Evolutionary conservation across 1,139 yeast species (phyloP).

Genomic region (Pichia sp.): DNA sequence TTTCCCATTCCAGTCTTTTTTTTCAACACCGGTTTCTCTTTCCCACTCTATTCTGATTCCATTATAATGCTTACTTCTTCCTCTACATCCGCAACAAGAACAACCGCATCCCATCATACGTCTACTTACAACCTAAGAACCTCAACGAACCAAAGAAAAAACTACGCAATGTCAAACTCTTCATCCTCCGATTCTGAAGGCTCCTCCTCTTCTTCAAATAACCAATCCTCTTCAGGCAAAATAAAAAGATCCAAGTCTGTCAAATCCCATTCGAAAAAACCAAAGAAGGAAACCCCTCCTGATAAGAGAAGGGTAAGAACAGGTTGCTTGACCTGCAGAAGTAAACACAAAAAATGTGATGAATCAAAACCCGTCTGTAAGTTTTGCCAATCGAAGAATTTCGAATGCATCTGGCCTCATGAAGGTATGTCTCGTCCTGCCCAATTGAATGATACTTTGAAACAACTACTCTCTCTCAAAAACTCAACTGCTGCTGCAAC

Average conservation of each 20-base stretch:
- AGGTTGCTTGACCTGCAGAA: constrained; percentile 45
- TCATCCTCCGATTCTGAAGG: constrained; percentile 7
- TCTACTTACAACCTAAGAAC: constrained; percentile 4
- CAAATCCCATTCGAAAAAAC: not conserved
- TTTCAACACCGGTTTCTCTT: not conserved
- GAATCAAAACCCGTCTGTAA: constrained; percentile 42
- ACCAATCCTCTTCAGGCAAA: not conserved
- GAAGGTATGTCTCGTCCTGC: constrained; percentile 21
- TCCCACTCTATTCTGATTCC: not conserved
- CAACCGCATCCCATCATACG: not conserved
- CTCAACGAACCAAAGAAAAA: constrained; percentile 7
- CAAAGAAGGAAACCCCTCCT: constrained; percentile 30
- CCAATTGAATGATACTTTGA: constrained; percentile 26
- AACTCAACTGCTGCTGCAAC: not conserved
- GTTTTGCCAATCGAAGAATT: constrained; percentile 35
- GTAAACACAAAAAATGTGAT: constrained; percentile 46
- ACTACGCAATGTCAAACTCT: not conserved
- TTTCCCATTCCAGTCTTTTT: too few relatives aligned
- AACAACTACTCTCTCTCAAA: constrained; percentile 23
- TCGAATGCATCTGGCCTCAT: constrained; percentile 41
- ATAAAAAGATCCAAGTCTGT: constrained; percentile 1
- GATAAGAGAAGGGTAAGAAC: constrained; percentile 39
- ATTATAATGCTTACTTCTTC: constrained; percentile 1
- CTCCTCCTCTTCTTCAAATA: not conserved
- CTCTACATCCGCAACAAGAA: not conserved